Evolutionary conservation across 2,329 filamentous ascomycete genomes (phyloP).

Genomic region (Pochonia chlamydosporia): DNA sequence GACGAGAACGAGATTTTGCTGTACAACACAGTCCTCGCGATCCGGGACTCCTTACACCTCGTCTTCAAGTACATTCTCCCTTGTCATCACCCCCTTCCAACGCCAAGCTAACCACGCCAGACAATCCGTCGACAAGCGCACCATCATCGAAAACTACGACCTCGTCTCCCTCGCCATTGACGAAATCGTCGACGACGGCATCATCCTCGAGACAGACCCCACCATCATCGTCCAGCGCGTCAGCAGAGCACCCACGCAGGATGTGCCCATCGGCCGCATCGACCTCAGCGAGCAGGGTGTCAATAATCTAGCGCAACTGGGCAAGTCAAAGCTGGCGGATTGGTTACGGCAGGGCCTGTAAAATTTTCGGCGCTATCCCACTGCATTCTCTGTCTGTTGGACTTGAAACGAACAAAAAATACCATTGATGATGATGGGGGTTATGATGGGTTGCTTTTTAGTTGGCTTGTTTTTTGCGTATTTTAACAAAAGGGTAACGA

Average conservation of each 20-base stretch:
- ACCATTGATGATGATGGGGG: neutral
- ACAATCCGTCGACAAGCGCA: conserved; percentile 95
- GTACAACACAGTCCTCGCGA: conserved; percentile 88
- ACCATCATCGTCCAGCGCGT: conserved; percentile 90
- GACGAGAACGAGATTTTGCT: conserved; percentile 97
- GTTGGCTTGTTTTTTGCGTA: neutral
- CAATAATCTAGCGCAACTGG: conserved; percentile 89
- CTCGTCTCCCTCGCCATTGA: conserved; percentile 89
- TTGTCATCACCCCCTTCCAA: neutral
- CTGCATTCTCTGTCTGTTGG: neutral
- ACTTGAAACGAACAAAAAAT: neutral
- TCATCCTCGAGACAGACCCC: conserved; percentile 95
- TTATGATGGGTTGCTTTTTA: conserved; percentile 6
- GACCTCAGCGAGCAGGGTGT: conserved; percentile 94
- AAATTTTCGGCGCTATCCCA: conserved; percentile 14
- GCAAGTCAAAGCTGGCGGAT: conserved; percentile 85
- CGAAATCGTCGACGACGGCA: conserved; percentile 91
- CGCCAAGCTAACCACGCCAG: conserved; percentile 37
- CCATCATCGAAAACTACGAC: conserved; percentile 98
- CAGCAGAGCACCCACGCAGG: conserved; percentile 84
- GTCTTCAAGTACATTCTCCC: conserved; percentile 69
- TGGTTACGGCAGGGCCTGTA: conserved; percentile 80
- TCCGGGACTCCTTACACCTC: conserved; percentile 84
- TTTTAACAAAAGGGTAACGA: neutral
- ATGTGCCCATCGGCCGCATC: conserved; percentile 88